Evolutionary conservation across 2,329 filamentous ascomycete genomes (phyloP), one percentile per base, ranked within the genome.

Genomic region (Paecilomyces sp.): DNA sequence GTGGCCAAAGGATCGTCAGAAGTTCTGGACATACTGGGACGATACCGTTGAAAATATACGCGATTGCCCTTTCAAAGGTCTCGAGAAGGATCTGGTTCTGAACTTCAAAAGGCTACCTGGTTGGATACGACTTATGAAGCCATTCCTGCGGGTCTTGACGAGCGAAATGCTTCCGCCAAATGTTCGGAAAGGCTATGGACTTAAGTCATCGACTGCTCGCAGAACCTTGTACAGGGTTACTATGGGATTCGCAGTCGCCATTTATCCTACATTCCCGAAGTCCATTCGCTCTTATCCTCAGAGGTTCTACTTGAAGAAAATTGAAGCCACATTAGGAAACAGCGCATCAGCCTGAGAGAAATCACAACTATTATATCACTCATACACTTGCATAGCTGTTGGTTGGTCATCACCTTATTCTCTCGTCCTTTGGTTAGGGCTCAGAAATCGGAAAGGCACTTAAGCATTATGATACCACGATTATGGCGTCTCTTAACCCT

Each of bases 11-110:
- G 65, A 67, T 6, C 70, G 72, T 6, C 63, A 66, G 50, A 68
- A 64, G 0, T 74, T 74, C 55, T 74, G 72, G 72, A 63, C 59
- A n/a, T 74, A 71, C 61, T 74, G 72, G 72, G 72, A 74, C 31
- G 65, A 68, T 8, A 68, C 70, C 59, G 61, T 74, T 22, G 60
- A 65, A 15, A 60, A 64, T 12, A 30, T 54, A 74, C 56, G 64
- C 61, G 3, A 71, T 74, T 4, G 70, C 70, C 0, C 61, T 62
- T 0, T 66, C 71, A 34, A 11, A 69, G 70, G 13, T 60, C 63
- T 8, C 68, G 72, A 69, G 0, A 62, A 68, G 57, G 68, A 70
- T 11, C 62, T 74, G 8, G 56, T 66, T 7, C 56, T 65, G n/a
- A 62, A 65, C 24, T 33, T 33, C 31, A 65, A 54, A 3, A 64